These are phyloP conservation scores for Trichoderma sp. DNA, from an alignment of 2,329 filamentous ascomycete genomes.

Conservation along the genomic window DNA sequence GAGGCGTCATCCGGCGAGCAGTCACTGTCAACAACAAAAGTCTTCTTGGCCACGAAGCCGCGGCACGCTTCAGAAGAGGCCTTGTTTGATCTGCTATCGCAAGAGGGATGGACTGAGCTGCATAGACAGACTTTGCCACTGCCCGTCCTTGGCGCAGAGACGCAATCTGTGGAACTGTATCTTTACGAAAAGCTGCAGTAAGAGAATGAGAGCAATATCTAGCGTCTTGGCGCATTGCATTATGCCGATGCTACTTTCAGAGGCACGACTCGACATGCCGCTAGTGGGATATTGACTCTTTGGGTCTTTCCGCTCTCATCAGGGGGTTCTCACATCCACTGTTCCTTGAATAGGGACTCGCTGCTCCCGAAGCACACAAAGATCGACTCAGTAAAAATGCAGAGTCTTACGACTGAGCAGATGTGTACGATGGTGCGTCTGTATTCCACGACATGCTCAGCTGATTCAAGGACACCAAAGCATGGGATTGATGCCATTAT, in stretches of 20 bases:
- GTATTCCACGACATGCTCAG: background rate
- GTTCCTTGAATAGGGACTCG: background rate
- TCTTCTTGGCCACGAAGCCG: slow-evolving; percentile 58
- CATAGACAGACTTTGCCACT: slow-evolving; percentile 48
- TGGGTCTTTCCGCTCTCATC: background rate
- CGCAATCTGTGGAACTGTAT: slow-evolving; percentile 55
- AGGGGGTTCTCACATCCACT: background rate
- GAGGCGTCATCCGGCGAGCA: slow-evolving; percentile 25
- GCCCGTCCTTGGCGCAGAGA: slow-evolving; percentile 48
- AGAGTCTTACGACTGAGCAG: background rate
- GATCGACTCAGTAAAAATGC: background rate
- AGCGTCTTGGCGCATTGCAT: background rate
- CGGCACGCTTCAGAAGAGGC: slow-evolving; percentile 55
- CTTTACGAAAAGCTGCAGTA: slow-evolving; percentile 45
- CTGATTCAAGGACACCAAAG: background rate
- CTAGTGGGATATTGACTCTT: background rate
- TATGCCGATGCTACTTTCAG: background rate
- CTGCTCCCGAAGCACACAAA: background rate
- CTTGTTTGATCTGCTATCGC: slow-evolving; percentile 50
- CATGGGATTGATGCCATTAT: background rate
- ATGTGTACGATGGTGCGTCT: background rate
- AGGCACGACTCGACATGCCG: background rate
- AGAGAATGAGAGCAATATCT: background rate
- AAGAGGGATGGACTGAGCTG: slow-evolving; percentile 47
- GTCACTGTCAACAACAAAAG: slow-evolving; percentile 41